phyloP scores from a whole-genome alignment of 176 grass and related monocot genomes.

The Lolium rigidum region DNA sequence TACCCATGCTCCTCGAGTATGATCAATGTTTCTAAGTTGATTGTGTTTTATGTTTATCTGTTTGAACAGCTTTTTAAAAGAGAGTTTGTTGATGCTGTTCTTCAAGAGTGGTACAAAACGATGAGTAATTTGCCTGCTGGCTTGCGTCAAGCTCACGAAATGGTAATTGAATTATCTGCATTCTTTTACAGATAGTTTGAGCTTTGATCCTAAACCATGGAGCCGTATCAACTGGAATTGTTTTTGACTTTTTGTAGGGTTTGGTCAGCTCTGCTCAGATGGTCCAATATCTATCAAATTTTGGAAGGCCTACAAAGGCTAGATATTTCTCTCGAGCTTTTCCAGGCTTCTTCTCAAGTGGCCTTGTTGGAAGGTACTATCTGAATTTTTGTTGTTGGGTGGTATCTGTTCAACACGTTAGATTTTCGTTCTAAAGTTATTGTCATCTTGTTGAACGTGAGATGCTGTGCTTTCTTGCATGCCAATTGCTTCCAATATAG shows the following conservation, averaged over 20 bases:
- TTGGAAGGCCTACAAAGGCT: slow-evolving; percentile 69
- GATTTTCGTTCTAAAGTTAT: neutral
- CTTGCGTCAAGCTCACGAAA: slow-evolving; percentile 77
- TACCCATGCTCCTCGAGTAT: neutral
- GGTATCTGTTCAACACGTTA: neutral
- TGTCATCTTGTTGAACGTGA: neutral
- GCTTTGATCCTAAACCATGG: slow-evolving; percentile 28
- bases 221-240: neutral
- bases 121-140: slow-evolving; percentile 69
- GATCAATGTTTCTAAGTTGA: slow-evolving; percentile 13
- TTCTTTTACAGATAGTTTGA: slow-evolving; percentile 15
- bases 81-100: slow-evolving; percentile 78
- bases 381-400: neutral
- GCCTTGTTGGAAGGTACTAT: slow-evolving; percentile 73
- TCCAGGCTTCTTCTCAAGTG: slow-evolving; percentile 66
- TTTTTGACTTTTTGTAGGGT: slow-evolving; percentile 44
- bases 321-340: slow-evolving; percentile 69
- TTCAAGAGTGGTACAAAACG: slow-evolving; percentile 81
- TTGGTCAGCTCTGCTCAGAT: slow-evolving; percentile 78
- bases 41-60: slow-evolving; percentile 14
- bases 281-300: slow-evolving; percentile 62
- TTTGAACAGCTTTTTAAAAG: slow-evolving; percentile 68
- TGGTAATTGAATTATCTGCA: slow-evolving; percentile 52
- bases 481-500: neutral
- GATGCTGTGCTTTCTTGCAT: neutral